Evolutionary conservation across 495 filamentous ascomycete genomes (phyloP).

Genomic region (Daldinia concentrica): DNA sequence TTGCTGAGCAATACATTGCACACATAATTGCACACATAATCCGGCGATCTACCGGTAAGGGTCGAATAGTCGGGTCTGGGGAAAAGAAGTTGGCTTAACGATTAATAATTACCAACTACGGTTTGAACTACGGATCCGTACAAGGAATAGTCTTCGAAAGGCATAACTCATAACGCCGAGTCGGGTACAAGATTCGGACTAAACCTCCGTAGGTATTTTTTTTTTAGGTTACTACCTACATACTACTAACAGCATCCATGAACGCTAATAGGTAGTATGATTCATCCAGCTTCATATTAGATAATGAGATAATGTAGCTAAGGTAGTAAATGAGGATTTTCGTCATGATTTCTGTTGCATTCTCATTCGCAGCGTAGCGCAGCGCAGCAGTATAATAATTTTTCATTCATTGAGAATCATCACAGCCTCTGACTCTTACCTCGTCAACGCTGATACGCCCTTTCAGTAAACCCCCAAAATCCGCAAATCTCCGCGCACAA

Average conservation of each 20-base stretch:
- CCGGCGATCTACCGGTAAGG: slow-evolving; percentile 5
- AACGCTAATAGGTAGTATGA: slow-evolving; percentile 14
- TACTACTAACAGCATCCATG: slow-evolving; percentile 1
- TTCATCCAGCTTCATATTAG: slow-evolving; percentile 7
- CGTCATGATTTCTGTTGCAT: slow-evolving; percentile 18
- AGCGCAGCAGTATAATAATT: not conserved
- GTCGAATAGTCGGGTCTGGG: slow-evolving; percentile 17
- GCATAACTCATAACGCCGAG: slow-evolving; percentile 38
- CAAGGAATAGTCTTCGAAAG: slow-evolving; percentile 4
- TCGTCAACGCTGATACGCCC: not conserved
- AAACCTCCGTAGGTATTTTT: not conserved
- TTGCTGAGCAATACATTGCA: slow-evolving; percentile 33
- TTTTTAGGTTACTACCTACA: not conserved
- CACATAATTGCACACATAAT: slow-evolving; percentile 32
- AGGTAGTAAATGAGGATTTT: not conserved
- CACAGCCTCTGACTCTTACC: slow-evolving; percentile 24
- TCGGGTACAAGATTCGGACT: slow-evolving; percentile 12
- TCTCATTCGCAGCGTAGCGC: not conserved
- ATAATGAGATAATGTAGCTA: not conserved
- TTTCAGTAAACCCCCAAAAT: slow-evolving; percentile 4
- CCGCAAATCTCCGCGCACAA: slow-evolving; percentile 27
- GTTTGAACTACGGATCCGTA: not conserved
- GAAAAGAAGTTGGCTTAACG: slow-evolving; percentile 4
- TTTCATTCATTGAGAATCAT: slow-evolving; percentile 19
- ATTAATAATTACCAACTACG: slow-evolving; percentile 7